Evolutionary conservation across 73 alveolate species (phyloP), one percentile per base, ranked within the genome.

Genomic region (Paramecium tetraurelia): DNA sequence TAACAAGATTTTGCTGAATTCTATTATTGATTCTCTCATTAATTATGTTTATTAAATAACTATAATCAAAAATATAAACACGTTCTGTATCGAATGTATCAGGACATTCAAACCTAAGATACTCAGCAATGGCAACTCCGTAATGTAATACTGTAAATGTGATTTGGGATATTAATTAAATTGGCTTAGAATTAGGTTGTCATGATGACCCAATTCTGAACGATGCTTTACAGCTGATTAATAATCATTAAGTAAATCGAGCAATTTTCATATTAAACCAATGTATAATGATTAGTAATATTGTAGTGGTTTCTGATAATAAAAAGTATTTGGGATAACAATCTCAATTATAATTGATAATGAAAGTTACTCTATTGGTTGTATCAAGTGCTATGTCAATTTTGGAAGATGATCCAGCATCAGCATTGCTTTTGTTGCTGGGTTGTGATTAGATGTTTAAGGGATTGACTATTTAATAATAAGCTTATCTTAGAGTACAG

Each of bases 391-490:
- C 90, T n/a, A 80, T 80, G 77, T 43, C 90, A 3, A 27, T 44
- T 22, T 29, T 80, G 4, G 90, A 80, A 46, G 18, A 46, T 31
- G 90, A 80, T 80, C 72, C 70, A 8, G 46, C 90, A 3, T 80
- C 90, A 5, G 90, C 90, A 2, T 33, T 80, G 12, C 18, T 80
- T 7, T 41, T 80, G 18, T 14, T 80, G 2, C 21, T 80, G 31
- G 90, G 90, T 20, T 80, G 90, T 80, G 90, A 80, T 24, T 46
- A 31, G 11, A 80, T 80, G 90, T 80, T 80, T 31, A 80, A 80
- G 22, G 70, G 72, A 44, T 46, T 80, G 24, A 44, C 76, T 5
- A 50, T 36, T 4, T 43, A 80, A 80, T n/a, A 80, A 46, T 46
- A 80, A 44, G 76, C 43, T n/a, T 80, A 80, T 41, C 27, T 80